phyloP scores from a whole-genome alignment of 73 alveolate species.

The Breviolum minutum region DNA sequence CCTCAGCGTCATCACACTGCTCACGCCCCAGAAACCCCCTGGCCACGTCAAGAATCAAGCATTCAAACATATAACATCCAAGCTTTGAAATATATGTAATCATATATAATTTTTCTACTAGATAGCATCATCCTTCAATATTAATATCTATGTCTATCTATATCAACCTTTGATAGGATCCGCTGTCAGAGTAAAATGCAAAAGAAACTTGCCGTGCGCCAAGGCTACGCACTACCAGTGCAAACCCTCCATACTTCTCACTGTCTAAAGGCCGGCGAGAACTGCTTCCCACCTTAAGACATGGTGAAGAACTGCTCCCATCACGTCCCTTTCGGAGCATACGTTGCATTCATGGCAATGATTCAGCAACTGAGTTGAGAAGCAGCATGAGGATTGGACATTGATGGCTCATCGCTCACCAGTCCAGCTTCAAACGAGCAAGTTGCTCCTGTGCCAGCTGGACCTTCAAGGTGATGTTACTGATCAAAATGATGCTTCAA shows the following conservation, averaged over 20 bases:
- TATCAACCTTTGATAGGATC: background rate
- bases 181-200: background rate
- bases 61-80: too few relatives aligned
- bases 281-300: background rate
- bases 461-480: background rate
- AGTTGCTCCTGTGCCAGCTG: constrained; percentile 95
- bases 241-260: constrained; percentile 2
- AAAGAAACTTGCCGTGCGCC: background rate
- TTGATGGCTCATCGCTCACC: constrained; percentile 13
- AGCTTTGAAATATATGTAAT: background rate
- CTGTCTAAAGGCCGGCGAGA: background rate
- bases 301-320: background rate
- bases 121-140: too few relatives aligned
- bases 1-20: constrained; percentile 9
- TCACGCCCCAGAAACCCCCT: background rate
- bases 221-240: constrained; percentile 7
- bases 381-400: background rate
- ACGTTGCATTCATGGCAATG: too few relatives aligned
- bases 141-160: too few relatives aligned
- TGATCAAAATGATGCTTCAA: background rate
- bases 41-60: constrained; percentile 29
- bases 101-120: too few relatives aligned
- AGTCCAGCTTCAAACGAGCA: constrained; percentile 73
- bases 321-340: too few relatives aligned
- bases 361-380: too few relatives aligned